Evolutionary conservation across 331 rosid genomes (phyloP), one percentile per base, ranked within the genome.

Genomic region (Pyracantha coccinea): DNA sequence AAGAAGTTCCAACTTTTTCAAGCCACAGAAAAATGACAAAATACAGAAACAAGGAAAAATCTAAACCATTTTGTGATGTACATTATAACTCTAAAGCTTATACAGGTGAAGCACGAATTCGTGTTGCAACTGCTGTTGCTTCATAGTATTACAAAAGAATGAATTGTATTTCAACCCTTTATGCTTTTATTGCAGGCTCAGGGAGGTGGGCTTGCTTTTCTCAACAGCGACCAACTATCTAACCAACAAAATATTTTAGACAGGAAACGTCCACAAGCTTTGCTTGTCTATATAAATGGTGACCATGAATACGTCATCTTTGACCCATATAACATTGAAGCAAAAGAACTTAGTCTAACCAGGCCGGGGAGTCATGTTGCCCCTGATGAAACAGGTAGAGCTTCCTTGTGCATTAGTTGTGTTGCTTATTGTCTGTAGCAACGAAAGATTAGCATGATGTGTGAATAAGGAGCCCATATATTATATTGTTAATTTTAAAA

Each of bases 161-260:
- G 38, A 41, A 35, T 12, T 59, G 38, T 55, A 16, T 52, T 60
- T 6, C 45, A 24, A n/a, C 21, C 41, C 64, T 6, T 59, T 27
- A 4, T 28, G 25, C 64, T 66, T 68, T 20, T 57, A 58, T 71
- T 69, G 62, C 83, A 95, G 99, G 96, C 97, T 66, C 83, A 75
- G 75, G 97, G 97, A 76, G 99, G 99, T 54, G 86, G 90, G 9
- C 81, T 95, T 83, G 86, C 90, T 64, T 92, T 92, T 74, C 79
- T 95, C 64, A 84, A 79, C 70, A 82, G 79, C 64, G 69, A 85
- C 78, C 57, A 50, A 6, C 71, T 82, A 71, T 68, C 82, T 35
- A 55, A 76, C 75, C 77, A 84, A 61, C 67, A 47, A 73, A 75
- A 53, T 77, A 69, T 52, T 64, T 44, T 24, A 54, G 90, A 84